Conservation (phyloP, 2,329 filamentous ascomycete genomes). For the Alternaria triticimaculans region DNA sequence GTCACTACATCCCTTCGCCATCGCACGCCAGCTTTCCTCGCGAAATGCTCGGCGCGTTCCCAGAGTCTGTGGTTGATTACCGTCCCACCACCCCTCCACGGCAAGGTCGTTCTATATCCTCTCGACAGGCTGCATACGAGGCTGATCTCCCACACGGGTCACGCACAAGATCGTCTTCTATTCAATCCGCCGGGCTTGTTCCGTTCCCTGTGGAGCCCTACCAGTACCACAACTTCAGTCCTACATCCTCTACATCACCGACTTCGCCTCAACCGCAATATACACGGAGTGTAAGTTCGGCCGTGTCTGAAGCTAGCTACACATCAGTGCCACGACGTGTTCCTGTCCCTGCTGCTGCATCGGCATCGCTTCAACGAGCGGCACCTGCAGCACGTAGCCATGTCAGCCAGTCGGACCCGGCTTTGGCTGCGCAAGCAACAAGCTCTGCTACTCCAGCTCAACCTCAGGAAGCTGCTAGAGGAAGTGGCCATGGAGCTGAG, state of each 20-base stretch:
- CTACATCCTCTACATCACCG: constrained; percentile 29
- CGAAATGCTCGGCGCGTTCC: constrained; percentile 49
- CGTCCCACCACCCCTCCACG: constrained; percentile 28
- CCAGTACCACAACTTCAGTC: constrained; percentile 42
- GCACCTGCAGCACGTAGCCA: constrained; percentile 18
- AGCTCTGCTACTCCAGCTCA: constrained; percentile 14
- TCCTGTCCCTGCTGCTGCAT: constrained; percentile 33
- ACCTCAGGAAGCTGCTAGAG: constrained; percentile 21
- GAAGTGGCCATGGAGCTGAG: constrained; percentile 32
- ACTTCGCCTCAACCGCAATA: constrained; percentile 37
- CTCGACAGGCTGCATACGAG: constrained; percentile 24
- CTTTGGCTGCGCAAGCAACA: constrained; percentile 14
- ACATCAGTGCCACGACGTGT: constrained; percentile 45
- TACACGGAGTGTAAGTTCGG: constrained; percentile 35
- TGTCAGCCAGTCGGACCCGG: constrained; percentile 33
- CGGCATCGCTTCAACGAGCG: constrained; percentile 18
- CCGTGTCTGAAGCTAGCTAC: constrained; percentile 31
- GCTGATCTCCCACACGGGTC: constrained; percentile 16
- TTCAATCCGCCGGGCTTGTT: constrained; percentile 32
- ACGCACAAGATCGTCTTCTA: constrained; percentile 29
- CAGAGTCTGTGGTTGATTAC: constrained; percentile 43
- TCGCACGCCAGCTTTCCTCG: constrained; percentile 39
- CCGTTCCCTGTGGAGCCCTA: constrained; percentile 43
- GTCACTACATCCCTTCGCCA: constrained; percentile 29
- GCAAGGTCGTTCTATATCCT: constrained; percentile 24